phyloP scores from a whole-genome alignment of 208 protist genomes.

The Wallacemonas sp. region DNA sequence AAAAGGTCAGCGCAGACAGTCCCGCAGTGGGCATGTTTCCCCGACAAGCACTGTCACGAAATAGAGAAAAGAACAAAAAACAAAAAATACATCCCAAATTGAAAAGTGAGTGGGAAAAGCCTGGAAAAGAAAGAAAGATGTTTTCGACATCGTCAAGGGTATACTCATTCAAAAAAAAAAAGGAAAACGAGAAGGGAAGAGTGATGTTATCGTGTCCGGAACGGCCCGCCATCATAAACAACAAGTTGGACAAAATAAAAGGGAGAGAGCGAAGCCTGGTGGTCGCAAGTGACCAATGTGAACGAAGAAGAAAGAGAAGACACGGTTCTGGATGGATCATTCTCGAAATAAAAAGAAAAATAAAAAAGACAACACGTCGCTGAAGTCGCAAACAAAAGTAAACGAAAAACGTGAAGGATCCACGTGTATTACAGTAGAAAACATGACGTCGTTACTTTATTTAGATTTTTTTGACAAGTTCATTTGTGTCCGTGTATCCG shows the following conservation, averaged over 20 bases:
- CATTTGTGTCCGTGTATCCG: no score
- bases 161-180: background rate
- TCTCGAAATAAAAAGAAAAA: background rate
- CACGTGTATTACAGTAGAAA: no score
- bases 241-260: no score
- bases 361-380: background rate
- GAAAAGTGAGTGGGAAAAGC: slow-evolving; percentile 12
- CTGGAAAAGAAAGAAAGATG: slow-evolving; percentile 12
- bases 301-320: background rate
- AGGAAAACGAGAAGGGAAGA: no score
- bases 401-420: background rate
- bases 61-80: slow-evolving; percentile 12
- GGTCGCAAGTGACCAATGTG: background rate
- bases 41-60: background rate
- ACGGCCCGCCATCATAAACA: no score
- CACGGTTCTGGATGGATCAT: no score
- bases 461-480: no score
- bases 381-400: background rate
- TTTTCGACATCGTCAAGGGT: background rate
- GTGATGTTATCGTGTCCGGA: no score
- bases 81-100: background rate
- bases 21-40: background rate
- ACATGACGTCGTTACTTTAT: no score
- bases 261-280: background rate
- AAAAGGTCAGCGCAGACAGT: background rate